Conservation (phyloP, 2,329 filamentous ascomycete species). For the Neocatenulostroma microsporum region DNA sequence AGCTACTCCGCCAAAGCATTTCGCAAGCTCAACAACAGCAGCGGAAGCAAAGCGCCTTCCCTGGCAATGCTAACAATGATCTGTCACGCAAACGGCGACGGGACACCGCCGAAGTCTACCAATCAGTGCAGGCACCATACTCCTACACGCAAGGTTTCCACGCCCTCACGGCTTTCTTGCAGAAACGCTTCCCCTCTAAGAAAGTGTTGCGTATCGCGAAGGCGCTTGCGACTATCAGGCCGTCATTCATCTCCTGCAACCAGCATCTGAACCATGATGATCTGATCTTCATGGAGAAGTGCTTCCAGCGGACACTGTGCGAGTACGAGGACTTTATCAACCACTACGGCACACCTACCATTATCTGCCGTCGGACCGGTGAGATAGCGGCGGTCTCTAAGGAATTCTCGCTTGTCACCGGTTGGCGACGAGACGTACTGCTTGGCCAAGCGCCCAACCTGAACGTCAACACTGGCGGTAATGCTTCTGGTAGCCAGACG, state of each 20-base stretch:
- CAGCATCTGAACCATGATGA: constrained; percentile 83
- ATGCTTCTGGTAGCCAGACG: constrained; percentile 31
- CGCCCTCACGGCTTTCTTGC: constrained; percentile 70
- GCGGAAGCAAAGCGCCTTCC: constrained; percentile 24
- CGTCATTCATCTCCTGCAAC: constrained; percentile 86
- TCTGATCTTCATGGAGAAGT: constrained; percentile 95
- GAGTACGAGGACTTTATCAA: constrained; percentile 92
- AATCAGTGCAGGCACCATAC: constrained; percentile 83
- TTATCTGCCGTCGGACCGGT: constrained; percentile 85
- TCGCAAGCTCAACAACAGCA: constrained; percentile 24
- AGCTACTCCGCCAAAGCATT: constrained; percentile 26
- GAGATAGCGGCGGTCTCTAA: constrained; percentile 95
- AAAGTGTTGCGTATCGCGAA: constrained; percentile 79
- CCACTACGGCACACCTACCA: constrained; percentile 78
- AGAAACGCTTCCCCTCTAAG: constrained; percentile 66
- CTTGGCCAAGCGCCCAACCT: constrained; percentile 80
- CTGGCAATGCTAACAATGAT: constrained; percentile 22
- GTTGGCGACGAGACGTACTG: constrained; percentile 85
- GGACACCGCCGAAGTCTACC: constrained; percentile 80
- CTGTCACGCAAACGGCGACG: constrained; percentile 44
- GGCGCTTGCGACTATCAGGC: constrained; percentile 79
- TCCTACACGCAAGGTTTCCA: constrained; percentile 88
- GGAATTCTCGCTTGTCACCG: constrained; percentile 91
- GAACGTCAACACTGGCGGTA: constrained; percentile 68
- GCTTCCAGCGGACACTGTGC: constrained; percentile 83